These are phyloP conservation scores for Marchantia polymorpha DNA, from an alignment of 225 moss, liverwort and hornwort species.

Conservation along the genomic window DNA sequence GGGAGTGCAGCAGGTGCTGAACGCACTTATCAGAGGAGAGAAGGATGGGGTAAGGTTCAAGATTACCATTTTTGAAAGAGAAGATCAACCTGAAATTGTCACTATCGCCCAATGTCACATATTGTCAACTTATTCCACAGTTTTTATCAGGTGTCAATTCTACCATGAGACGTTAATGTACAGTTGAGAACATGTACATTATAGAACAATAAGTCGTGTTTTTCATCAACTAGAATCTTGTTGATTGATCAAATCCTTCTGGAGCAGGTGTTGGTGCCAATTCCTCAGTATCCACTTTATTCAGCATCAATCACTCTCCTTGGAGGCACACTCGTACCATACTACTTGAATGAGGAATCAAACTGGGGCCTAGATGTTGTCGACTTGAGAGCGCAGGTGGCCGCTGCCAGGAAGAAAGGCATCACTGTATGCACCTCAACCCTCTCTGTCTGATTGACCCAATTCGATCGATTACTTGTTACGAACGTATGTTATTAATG, in stretches of 20 bases:
- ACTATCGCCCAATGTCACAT: too few relatives aligned
- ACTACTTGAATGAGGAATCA: conserved; percentile 42
- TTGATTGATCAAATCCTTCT: too few relatives aligned
- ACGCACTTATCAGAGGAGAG: conserved; percentile 78
- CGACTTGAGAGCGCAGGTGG: conserved; percentile 40
- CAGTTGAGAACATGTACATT: too few relatives aligned
- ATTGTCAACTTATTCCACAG: too few relatives aligned
- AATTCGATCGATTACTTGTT: too few relatives aligned
- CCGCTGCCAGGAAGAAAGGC: conserved; percentile 44
- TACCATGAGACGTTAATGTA: too few relatives aligned
- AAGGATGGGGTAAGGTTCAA: conserved; percentile 64
- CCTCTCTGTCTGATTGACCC: neutral
- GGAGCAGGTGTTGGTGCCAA: conserved; percentile 53
- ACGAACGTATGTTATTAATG: too few relatives aligned
- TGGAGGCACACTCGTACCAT: conserved; percentile 55
- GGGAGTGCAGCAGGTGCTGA: conserved; percentile 81
- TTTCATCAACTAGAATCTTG: too few relatives aligned
- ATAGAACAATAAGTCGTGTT: too few relatives aligned
- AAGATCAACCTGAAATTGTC: too few relatives aligned
- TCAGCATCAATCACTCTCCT: conserved; percentile 58
- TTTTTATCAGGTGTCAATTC: too few relatives aligned
- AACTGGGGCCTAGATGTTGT: conserved; percentile 49
- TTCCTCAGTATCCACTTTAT: conserved; percentile 59
- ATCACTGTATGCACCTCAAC: conserved; percentile 35
- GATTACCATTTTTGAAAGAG: too few relatives aligned